Evolutionary conservation across 495 filamentous ascomycete species (phyloP).

Genomic region (Lasiosphaeris hirsuta): DNA sequence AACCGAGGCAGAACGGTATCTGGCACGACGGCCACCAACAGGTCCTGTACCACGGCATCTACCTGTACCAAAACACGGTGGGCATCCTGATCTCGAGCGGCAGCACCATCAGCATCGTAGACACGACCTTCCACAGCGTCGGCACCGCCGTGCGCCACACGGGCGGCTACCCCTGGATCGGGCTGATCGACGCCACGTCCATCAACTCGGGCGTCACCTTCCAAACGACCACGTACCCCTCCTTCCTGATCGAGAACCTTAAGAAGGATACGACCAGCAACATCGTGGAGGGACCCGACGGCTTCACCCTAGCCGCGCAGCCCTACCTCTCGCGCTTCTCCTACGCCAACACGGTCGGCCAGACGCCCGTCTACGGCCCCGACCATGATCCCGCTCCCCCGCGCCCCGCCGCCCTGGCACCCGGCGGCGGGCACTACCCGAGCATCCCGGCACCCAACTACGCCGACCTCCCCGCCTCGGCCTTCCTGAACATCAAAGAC

Average conservation of each 20-base stretch:
- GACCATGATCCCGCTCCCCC: constrained; percentile 32
- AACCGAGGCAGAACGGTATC: constrained; percentile 37
- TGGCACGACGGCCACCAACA: constrained; percentile 65
- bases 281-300: constrained; percentile 30
- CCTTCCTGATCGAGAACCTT: constrained; percentile 43
- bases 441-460: constrained; percentile 38
- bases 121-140: constrained; percentile 51
- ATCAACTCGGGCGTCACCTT: constrained; percentile 41
- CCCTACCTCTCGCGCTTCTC: constrained; percentile 32
- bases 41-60: constrained; percentile 65
- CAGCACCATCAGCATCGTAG: constrained; percentile 50
- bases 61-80: constrained; percentile 54
- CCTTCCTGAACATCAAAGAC: constrained; percentile 47
- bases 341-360: constrained; percentile 55
- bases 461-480: constrained; percentile 26
- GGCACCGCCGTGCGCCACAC: constrained; percentile 56
- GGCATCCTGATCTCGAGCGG: constrained; percentile 62
- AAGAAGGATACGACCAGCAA: constrained; percentile 34
- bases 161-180: constrained; percentile 39
- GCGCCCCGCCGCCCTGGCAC: constrained; percentile 30
- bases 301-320: constrained; percentile 22
- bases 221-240: constrained; percentile 34
- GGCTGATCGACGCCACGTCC: constrained; percentile 36
- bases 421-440: constrained; percentile 31
- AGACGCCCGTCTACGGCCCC: constrained; percentile 56